Base-by-base conservation (phyloP, 192 early-diverging fungal species). In the Pecoramyces ruminantium region DNA sequence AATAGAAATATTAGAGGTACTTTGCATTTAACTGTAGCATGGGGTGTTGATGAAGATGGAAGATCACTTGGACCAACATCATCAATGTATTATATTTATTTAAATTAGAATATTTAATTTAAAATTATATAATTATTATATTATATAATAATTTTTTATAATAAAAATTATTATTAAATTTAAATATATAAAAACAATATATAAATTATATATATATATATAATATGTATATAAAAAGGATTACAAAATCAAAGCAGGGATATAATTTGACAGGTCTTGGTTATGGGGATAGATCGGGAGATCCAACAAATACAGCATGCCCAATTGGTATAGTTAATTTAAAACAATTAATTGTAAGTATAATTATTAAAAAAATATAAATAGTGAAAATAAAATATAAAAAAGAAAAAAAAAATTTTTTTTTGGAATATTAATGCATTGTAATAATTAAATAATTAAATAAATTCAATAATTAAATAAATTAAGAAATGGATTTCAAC, bases 401-500 rank as follows among this genome's bases (percentile, higher is more conserved):
- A n/a, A n/a, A n/a, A n/a, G n/a, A n/a, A n/a, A n/a, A n/a, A n/a
- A n/a, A n/a, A n/a, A n/a, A n/a, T n/a, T n/a, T n/a, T n/a, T n/a
- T n/a, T n/a, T n/a, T n/a, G n/a, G n/a, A n/a, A n/a, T n/a, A n/a
- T n/a, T n/a, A n/a, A n/a, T n/a, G n/a, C n/a, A n/a, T n/a, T n/a
- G n/a, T n/a, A n/a, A n/a, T n/a, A n/a, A n/a, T n/a, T n/a, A n/a
- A n/a, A n/a, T n/a, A n/a, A n/a, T n/a, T n/a, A n/a, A n/a, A n/a
- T n/a, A n/a, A n/a, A n/a, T n/a, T n/a, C n/a, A n/a, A n/a, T n/a
- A n/a, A n/a, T n/a, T n/a, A n/a, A n/a, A n/a, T n/a, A n/a, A n/a
- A n/a, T 84, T 77, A 83, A 85, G 86, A 86, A 89, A 79, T 87
- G 86, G 88, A 83, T 87, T 29, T 79, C 79, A 38, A 83, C 85